Evolutionary conservation across 2,329 filamentous ascomycete genomes (phyloP), one percentile per base, ranked within the genome.

Genomic region (Amauroascus verrucosus): DNA sequence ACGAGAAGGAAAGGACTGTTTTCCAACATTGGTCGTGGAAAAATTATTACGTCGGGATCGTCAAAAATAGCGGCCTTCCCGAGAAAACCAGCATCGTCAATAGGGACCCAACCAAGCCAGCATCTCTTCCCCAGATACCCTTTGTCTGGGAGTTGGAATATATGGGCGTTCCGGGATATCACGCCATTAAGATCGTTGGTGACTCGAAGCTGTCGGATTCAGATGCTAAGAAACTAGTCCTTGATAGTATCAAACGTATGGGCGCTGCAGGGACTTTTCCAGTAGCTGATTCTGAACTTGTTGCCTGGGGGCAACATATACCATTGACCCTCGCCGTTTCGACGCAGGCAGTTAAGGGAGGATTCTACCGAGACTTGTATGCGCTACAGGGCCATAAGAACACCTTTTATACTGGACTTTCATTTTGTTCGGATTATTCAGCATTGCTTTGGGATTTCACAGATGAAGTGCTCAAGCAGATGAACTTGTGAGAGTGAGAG

Each of bases 321-420:
- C 66, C 65, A 32, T 70, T 68, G 59, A 61, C 66, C 45, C 54
- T 67, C 7, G 58, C 54, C n/a, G 64, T 71, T 1, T 60, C 66
- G 0, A 58, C 60, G 3, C 54, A 65, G 1, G 65, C 64, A 13
- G 66, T 74, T 40, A 58, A 53, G 33, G 59, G 49, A 6, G 70
- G 70, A 0, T 73, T 73, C 50, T 67, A 73, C 48, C 65, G 65
- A 45, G 56, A 68, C 44, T 62, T 71, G 46, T 63, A 68, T 53
- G 65, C 59, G 1, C 60, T 75, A 5, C 72, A 74, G 57, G 73
- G 71, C 1, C 57, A 66, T 5, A 62, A 65, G 20, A 66, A 66
- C 7, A 74, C 70, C 0, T 75, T 63, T 61, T 74, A 67, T 57
- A 72, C 70, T 0, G 72, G 72, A 1, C 67, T 66, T 9, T 68